Evolutionary conservation across 352 stramenopile species (phyloP).

Genomic region (Phytophthora idaei): DNA sequence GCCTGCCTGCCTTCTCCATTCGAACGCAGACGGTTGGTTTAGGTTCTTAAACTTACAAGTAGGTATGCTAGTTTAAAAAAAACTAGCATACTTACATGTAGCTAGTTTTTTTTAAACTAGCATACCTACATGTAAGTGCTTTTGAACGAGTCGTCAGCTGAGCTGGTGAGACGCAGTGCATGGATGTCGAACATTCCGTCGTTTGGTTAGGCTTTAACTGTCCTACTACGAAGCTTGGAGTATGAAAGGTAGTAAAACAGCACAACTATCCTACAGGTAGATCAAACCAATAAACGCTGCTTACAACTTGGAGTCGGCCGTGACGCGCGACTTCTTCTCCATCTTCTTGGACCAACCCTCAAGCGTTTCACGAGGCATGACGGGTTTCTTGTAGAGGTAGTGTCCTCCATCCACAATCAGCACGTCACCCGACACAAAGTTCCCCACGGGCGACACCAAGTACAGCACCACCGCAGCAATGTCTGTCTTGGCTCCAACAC

Average conservation of each 20-base stretch:
- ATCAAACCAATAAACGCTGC: background rate
- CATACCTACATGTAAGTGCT: too few species aligned
- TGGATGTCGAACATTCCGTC: too few species aligned
- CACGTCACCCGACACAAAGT: slow-evolving; percentile 84
- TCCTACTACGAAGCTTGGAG: background rate
- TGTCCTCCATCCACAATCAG: slow-evolving; percentile 86
- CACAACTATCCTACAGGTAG: background rate
- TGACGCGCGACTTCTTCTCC: slow-evolving; percentile 69
- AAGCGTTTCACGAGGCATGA: slow-evolving; percentile 76
- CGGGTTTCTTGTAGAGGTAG: slow-evolving; percentile 79
- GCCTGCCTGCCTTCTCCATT: too few species aligned
- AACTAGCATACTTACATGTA: too few species aligned
- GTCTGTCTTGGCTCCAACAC: slow-evolving; percentile 83
- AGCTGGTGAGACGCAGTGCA: too few species aligned
- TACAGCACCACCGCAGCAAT: slow-evolving; percentile 86
- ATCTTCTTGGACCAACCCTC: slow-evolving; percentile 78
- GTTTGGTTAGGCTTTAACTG: background rate
- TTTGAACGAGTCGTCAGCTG: too few species aligned
- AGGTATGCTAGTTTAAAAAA: too few species aligned
- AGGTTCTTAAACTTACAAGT: too few species aligned
- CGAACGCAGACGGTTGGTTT: too few species aligned
- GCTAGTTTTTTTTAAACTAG: too few species aligned
- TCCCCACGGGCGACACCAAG: slow-evolving; percentile 74
- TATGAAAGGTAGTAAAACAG: too few species aligned
- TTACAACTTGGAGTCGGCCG: slow-evolving; percentile 53